These are phyloP conservation scores for Globomyces sp. DNA, from an alignment of 371 early-diverging fungal species.

Conservation along the genomic window DNA sequence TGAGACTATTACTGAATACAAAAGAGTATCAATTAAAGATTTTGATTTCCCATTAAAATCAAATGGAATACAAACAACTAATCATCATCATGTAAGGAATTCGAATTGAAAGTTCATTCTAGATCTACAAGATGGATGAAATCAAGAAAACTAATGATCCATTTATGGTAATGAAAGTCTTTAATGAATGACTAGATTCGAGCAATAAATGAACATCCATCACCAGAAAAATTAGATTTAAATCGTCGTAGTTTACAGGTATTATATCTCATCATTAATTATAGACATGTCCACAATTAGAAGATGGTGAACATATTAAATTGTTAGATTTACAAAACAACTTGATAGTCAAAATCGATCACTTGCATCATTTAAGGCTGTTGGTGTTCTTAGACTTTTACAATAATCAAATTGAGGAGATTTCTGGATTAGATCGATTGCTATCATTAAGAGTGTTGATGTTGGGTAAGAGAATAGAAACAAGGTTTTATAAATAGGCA, in stretches of 20 bases:
- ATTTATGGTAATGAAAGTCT: too few species aligned
- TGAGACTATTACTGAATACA: not conserved
- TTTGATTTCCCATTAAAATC: not conserved
- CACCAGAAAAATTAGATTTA: slow-evolving; percentile 6
- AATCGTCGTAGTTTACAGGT: slow-evolving; percentile 1
- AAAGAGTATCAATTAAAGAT: slow-evolving; percentile 1
- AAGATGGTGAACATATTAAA: slow-evolving; percentile 5
- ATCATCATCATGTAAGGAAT: too few species aligned
- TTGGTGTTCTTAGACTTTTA: slow-evolving; percentile 48
- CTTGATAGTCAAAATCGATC: slow-evolving; percentile 36
- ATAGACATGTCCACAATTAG: not conserved
- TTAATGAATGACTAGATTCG: too few species aligned
- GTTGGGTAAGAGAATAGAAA: slow-evolving; percentile 26
- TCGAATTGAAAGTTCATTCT: too few species aligned
- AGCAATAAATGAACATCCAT: too few species aligned
- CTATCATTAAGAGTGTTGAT: slow-evolving; percentile 41
- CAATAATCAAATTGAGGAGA: slow-evolving; percentile 42
- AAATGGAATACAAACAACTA: too few species aligned
- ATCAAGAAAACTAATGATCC: not conserved
- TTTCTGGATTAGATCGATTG: slow-evolving; percentile 27
- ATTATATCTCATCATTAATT: too few species aligned
- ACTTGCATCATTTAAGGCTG: slow-evolving; percentile 33
- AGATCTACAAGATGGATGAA: not conserved
- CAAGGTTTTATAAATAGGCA: not conserved
- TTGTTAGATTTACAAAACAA: slow-evolving; percentile 47